Percentiles rank a stretch among this genome's conserved stretches.
These are phyloP conservation scores for Ulvella scutata DNA, from an alignment of 139 green algal genomes.

Conservation along the genomic window DNA sequence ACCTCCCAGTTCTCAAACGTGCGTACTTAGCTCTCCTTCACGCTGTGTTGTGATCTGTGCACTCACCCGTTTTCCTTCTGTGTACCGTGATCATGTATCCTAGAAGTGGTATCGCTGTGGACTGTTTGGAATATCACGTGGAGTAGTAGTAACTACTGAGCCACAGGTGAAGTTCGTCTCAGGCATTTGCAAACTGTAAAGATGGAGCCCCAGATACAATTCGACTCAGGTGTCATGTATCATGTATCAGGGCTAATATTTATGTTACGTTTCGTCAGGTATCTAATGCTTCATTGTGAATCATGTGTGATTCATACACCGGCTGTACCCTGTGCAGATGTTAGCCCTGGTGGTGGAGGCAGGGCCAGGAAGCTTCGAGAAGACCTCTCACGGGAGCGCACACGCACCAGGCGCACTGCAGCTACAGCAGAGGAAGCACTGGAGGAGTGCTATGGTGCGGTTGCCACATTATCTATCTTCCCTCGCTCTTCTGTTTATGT, in stretches of 20 bases:
- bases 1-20: neutral
- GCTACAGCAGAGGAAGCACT: neutral
- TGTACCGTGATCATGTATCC: too few species aligned
- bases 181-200: too few species aligned
- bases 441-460: conserved; percentile 3
- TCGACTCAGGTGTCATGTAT: too few species aligned
- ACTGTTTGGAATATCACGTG: too few species aligned
- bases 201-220: too few species aligned
- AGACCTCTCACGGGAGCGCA: neutral
- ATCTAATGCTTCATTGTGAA: neutral
- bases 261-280: neutral
- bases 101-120: too few species aligned
- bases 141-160: too few species aligned
- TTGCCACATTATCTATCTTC: too few species aligned
- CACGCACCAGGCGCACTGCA: neutral
- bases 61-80: too few species aligned
- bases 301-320: neutral
- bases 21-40: neutral
- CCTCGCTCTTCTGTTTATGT: too few species aligned
- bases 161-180: too few species aligned
- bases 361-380: neutral
- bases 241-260: too few species aligned
- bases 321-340: neutral
- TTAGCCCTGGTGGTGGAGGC: neutral
- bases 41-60: neutral